Base-by-base conservation (phyloP, 768 basidiomycete genomes). In the Calocera viscosa region DNA sequence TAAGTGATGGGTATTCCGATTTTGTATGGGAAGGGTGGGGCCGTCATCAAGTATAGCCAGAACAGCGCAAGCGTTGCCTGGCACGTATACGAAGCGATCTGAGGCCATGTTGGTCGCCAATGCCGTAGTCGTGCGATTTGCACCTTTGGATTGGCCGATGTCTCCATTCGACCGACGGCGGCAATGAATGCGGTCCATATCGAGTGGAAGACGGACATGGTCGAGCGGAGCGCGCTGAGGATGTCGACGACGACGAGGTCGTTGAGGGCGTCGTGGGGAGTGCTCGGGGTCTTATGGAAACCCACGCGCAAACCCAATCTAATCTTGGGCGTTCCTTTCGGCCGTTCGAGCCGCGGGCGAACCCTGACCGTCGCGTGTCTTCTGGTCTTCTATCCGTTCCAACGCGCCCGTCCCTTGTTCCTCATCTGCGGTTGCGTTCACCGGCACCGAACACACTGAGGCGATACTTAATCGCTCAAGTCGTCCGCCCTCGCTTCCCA, bases 1-100 rank as follows among this genome's bases (percentile, higher is more conserved):
- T 90, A 94, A 22, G 88, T 77, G 32, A 85, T 39, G 8, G 94
- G 92, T 70, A 95, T 90, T 63, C 81, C 67, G 43, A 95, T 83
- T 73, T 94, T 94, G 71, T 81, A 73, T 2, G 89, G 88, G 71
- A 86, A 89, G 16, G 80, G 78, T 0, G 90, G 89, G 1, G 77
- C 78, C 67, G 82, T 78, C 87, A 93, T 89, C 66, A 92, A 78
- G 43, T 77, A 76, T 69, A 92, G 77, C 88, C 89, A 91, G 74
- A 91, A 86, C 5, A 77, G 71, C 49, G 86, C 86, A 41, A 84
- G 80, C 66, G 82, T 70, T 34, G 87, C 70, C 70, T 91, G 86
- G 72, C 89, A 78, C 68, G 89, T 67, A 76, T 90, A 87, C 8
- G 43, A 47, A 47, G 43, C 43, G 43, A 47, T 47, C 43, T 47